Base-by-base conservation (phyloP, 768 basidiomycete species). In the Macrolepiota dolichaula region DNA sequence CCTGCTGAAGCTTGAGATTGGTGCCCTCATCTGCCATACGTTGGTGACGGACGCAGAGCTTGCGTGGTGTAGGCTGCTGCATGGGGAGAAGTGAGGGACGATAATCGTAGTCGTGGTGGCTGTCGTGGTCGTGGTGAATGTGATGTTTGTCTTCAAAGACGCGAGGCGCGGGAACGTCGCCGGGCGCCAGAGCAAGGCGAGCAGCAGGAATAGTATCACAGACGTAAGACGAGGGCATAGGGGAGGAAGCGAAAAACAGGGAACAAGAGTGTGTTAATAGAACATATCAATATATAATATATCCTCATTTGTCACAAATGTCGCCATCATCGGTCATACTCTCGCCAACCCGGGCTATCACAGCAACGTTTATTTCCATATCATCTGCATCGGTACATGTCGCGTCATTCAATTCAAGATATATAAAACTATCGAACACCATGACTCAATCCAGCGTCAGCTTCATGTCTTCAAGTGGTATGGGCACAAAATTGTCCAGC, bases 1-100 rank as follows among this genome's bases (percentile, higher is more conserved):
- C 96, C 79, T 89, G 86, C 73, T 98, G 96, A 6, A 98, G 81
- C 77, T 89, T 94, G 62, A 92, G 77, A 72, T 92, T 97, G 24
- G 91, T 95, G 13, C 93, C 93, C 74, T 96, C 87, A 77, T 98
- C 94, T 4, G 96, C 96, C 88, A 96, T 98, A 51, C 96, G 83
- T 76, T 96, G 92, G 74, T 98, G 96, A 35, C 96, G 77, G 4
- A 95, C 87, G 71, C 96, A 98, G 17, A 97, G 82, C 76, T 94
- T 96, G 51, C 92, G 78, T 13, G 83, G 80, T 1, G 81, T 73
- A 1, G 73, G 70, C n/a, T 77, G 76, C 11, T 77, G 69, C 35
- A 60, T 47, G 27, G 25, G 66, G 0, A 74, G 70, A 13, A 72
- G 71, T 1, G 74, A 72, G 63, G 51, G 35, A 17, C 22, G 42